Base-by-base conservation (phyloP, 352 stramenopile species). In the Phytophthora macrochlamydospora region DNA sequence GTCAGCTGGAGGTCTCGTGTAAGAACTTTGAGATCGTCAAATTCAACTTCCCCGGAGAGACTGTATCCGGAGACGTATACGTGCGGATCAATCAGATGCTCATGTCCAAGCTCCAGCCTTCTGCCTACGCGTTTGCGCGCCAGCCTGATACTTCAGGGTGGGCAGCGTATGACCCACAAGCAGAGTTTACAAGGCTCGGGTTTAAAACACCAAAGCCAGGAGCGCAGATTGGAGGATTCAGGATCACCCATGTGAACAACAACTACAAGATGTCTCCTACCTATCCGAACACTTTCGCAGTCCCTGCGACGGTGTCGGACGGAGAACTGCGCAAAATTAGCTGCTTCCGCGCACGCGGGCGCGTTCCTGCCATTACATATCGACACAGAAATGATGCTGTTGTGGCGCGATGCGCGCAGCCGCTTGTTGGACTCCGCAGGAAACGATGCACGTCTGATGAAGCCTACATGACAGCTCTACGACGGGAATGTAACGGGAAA, bases 321-420 rank as follows among this genome's bases (percentile, higher is more conserved):
- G 92, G 83, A 6, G 90, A 98, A 29, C 62, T 98, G 18, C 73
- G 80, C 35, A 89, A 92, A 40, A 95, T 98, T 8, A 90, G 81
- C 32, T 70, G 84, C 18, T 99, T 99, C 65, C 89, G 97, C 55
- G 92, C 87, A 5, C 91, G 96, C 64, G 93, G 94, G 45, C 91
- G 97, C 29, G 84, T 99, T 2, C 95, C 95, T 0, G 86, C 88
- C 7, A 76, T 99, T 31, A 97, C 93, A 2, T 99, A 97, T 75
- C 81, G 89, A 3, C 87, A 95, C 69, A 72, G 77, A 4, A 97
- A 98, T 69, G 91, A 96, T 44, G 91, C 93, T 1, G 75, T 94
- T n/a, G 90, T 99, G 31, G 98, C 91, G 40, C 79, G 97, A 31
- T 98, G 87, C 52, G 81, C 95, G 12, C 97, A 99, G 65, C 97